Evolutionary conservation across 2,329 filamentous ascomycete genomes (phyloP).

Genomic region (Rhexocercosporidium sp.): DNA sequence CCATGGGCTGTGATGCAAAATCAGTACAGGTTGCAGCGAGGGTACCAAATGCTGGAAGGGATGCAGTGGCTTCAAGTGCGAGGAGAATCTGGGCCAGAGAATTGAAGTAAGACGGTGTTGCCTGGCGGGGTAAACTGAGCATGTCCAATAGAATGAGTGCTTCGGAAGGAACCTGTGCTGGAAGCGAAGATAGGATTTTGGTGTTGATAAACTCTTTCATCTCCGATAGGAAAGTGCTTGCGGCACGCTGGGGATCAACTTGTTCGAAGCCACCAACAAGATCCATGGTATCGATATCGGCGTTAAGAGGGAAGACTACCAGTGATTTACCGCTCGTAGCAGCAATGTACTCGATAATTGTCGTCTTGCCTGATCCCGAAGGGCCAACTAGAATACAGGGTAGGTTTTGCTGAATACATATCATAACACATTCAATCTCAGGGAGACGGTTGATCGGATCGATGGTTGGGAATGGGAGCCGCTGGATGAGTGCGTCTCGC

Average conservation of each 20-base stretch:
- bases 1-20: conserved; percentile 58
- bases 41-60: conserved; percentile 44
- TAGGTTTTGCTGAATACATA: conserved; percentile 85
- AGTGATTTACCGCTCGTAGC: conserved; percentile 76
- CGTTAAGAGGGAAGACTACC: conserved; percentile 86
- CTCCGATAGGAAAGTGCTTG: conserved; percentile 63
- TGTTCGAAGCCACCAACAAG: conserved; percentile 97
- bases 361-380: conserved; percentile 86
- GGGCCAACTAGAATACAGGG: conserved; percentile 88
- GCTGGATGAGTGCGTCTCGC: conserved; percentile 62
- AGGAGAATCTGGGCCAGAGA: conserved; percentile 43
- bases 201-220: conserved; percentile 58
- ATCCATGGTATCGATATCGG: conserved; percentile 96
- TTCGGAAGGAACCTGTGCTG: conserved; percentile 51
- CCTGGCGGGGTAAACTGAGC: conserved; percentile 44
- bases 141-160: conserved; percentile 57
- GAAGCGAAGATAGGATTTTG: conserved; percentile 55
- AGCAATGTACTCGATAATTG: conserved; percentile 80
- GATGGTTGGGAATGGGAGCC: conserved; percentile 56
- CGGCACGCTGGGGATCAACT: conserved; percentile 77
- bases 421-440: conserved; percentile 83
- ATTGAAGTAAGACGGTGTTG: conserved; percentile 33
- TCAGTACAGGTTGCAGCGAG: conserved; percentile 36
- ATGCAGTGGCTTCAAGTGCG: conserved; percentile 44
- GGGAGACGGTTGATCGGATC: conserved; percentile 63